These are phyloP conservation scores for Colletotrichum siamense DNA, from an alignment of 2,329 filamentous ascomycete genomes.

Conservation along the genomic window DNA sequence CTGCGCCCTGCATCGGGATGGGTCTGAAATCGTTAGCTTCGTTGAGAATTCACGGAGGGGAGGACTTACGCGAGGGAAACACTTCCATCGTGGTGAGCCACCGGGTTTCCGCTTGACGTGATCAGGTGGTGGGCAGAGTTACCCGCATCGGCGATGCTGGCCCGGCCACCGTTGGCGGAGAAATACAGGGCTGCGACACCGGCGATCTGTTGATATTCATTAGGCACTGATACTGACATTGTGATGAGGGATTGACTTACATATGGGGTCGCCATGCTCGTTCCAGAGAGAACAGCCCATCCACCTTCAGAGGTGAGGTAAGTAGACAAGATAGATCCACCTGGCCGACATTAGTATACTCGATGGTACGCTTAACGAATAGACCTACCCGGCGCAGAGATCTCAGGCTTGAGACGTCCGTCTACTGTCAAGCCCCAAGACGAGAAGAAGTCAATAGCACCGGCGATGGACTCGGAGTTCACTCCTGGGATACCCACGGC, in stretches of 20 bases:
- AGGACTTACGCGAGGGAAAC: conserved; percentile 4
- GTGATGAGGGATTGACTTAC: not conserved
- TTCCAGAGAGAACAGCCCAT: conserved; percentile 55
- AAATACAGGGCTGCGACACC: conserved; percentile 36
- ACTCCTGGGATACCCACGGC: not conserved
- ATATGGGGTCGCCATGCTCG: conserved; percentile 63
- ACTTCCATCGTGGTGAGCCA: conserved; percentile 8
- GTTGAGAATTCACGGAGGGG: not conserved
- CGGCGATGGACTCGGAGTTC: not conserved
- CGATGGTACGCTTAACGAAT: accelerated
- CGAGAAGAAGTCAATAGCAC: conserved; percentile 47
- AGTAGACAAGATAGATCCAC: conserved; percentile 62
- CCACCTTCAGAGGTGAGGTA: conserved; percentile 42
- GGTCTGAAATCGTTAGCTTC: not conserved
- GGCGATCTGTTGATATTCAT: conserved; percentile 32
- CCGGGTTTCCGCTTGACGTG: conserved; percentile 1
- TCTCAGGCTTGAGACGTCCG: conserved; percentile 59
- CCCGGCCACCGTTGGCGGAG: conserved; percentile 24
- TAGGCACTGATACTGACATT: not conserved
- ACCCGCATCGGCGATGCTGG: not conserved
- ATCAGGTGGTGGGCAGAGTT: not conserved
- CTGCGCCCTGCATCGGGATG: conserved; percentile 44
- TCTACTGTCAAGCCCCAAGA: conserved; percentile 68
- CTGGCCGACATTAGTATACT: not conserved
- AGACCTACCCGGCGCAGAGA: conserved; percentile 52